Evolutionary conservation across 352 stramenopile genomes (phyloP), one percentile per base, ranked within the genome.

Genomic region (Lagenidium sp.): DNA sequence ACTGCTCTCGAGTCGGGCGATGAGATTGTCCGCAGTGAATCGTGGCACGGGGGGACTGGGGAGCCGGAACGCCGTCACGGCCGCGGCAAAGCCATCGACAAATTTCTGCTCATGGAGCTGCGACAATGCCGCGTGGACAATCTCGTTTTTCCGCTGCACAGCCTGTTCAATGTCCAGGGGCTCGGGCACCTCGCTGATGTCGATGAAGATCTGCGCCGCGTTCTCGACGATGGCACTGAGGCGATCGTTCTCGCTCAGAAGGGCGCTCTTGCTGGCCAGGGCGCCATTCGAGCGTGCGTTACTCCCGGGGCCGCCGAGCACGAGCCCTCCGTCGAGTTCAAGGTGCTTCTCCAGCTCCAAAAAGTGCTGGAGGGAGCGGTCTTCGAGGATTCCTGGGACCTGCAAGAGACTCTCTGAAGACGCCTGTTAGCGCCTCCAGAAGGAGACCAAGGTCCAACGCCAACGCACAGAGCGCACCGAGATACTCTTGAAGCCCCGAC

Each of bases 151-250:
- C 45, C 73, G 72, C 46, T 88, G 76, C 44, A 70, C 68, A 39
- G 72, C 76, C 43, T 88, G 76, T 44, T 86, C 77, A 2, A 69
- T 66, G 53, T 91, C 78, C 3, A 91, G 68, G 16, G 78, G 78
- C 42, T 88, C 78, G 3, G 78, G 71, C 0, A 91, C 68, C 52
- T 91, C 75, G 36, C 71, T 87, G 36, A 91, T 82, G 43, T 91
- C 75, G 41, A 91, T 88, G 36, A 91, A 85, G 16, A 70, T 74
- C 57, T 88, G 75, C 29, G 70, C 70, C 10, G 75, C 72, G 37
- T 60, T 85, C 44, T 88, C 75, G 7, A 91, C 75, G 34, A 91
- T 91, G 13, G 64, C 70, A 34, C 63, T 86, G 22, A 87, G 65
- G 5, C 78, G 73, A 45, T 91, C 78, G 44, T 83, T 81, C 48